A percentile compares a stretch with the other conserved stretches of the same genome.
Evolutionary conservation across 2,329 filamentous ascomycete genomes (phyloP).

Genomic region (Gyromitra esculenta): DNA sequence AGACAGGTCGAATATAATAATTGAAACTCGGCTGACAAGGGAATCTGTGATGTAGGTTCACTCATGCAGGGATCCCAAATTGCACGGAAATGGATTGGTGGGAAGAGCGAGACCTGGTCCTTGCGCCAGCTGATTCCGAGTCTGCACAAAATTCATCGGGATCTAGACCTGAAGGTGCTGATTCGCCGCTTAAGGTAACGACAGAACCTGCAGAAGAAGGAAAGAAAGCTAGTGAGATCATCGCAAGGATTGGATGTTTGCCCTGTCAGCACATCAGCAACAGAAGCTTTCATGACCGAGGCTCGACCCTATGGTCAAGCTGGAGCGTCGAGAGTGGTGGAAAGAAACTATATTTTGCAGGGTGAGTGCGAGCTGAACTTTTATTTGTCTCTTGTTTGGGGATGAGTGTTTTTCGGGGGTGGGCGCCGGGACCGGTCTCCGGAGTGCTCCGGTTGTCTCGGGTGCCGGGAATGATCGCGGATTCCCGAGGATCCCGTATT

Average conservation of each 20-base stretch:
- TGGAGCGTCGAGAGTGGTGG: constrained; percentile 80
- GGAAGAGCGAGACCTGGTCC: constrained; percentile 79
- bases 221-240: constrained; percentile 65
- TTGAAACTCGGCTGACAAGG: constrained; percentile 34
- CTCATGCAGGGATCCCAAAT: constrained; percentile 73
- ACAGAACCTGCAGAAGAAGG: constrained; percentile 52
- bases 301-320: constrained; percentile 84
- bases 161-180: constrained; percentile 25
- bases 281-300: constrained; percentile 74
- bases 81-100: constrained; percentile 96
- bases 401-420: constrained; percentile 13
- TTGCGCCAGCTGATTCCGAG: constrained; percentile 63
- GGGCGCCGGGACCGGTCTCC: constrained; percentile 17
- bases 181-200: constrained; percentile 47
- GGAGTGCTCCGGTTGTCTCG: constrained; percentile 39
- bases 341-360: constrained; percentile 84
- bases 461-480: constrained; percentile 43
- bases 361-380: constrained; percentile 61
- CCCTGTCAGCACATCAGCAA: constrained; percentile 81
- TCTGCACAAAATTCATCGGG: constrained; percentile 41
- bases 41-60: constrained; percentile 65
- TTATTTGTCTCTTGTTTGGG: constrained; percentile 24
- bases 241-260: constrained; percentile 77
- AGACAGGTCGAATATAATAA: constrained; percentile 18
- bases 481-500: constrained; percentile 35